Percentiles rank a stretch among this genome's conserved stretches.
These are phyloP conservation scores for Hypsizygus marmoreus DNA, from an alignment of 768 basidiomycete genomes.

Conservation along the genomic window DNA sequence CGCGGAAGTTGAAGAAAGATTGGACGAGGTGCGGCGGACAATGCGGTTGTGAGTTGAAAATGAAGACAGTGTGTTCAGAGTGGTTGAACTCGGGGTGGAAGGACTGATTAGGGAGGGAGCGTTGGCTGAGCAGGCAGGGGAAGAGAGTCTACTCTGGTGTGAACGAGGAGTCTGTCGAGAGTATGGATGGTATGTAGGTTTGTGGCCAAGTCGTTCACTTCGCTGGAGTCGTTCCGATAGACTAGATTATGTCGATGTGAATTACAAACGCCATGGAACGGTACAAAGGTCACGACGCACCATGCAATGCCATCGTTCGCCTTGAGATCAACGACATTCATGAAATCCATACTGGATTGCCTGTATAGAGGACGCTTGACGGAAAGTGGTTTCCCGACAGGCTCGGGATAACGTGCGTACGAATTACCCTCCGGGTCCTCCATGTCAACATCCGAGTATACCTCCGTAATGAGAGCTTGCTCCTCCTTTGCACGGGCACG, in stretches of 20 bases:
- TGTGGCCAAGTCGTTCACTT: constrained; percentile 56
- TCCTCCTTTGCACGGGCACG: constrained; percentile 64
- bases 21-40: constrained; percentile 48
- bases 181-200: constrained; percentile 60
- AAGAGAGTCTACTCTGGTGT: constrained; percentile 37
- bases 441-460: constrained; percentile 42
- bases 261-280: constrained; percentile 13
- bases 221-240: constrained; percentile 70
- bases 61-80: constrained; percentile 51
- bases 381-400: constrained; percentile 24
- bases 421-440: constrained; percentile 35
- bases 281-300: constrained; percentile 42
- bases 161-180: constrained; percentile 41
- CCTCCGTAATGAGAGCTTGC: constrained; percentile 46
- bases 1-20: constrained; percentile 44
- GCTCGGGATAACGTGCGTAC: constrained; percentile 30
- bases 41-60: constrained; percentile 37
- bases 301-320: constrained; percentile 59
- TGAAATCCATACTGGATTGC: constrained; percentile 88
- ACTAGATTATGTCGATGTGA: constrained; percentile 33
- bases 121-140: constrained; percentile 38
- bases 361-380: constrained; percentile 65
- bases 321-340: constrained; percentile 54
- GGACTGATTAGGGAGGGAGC: constrained; percentile 49
- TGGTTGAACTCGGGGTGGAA: constrained; percentile 67